A percentile compares a stretch with the other conserved stretches of the same genome.
Evolutionary conservation across 1,284 basidiomycete species (phyloP).

Genomic region (Lentinula novae-zelandiae): DNA sequence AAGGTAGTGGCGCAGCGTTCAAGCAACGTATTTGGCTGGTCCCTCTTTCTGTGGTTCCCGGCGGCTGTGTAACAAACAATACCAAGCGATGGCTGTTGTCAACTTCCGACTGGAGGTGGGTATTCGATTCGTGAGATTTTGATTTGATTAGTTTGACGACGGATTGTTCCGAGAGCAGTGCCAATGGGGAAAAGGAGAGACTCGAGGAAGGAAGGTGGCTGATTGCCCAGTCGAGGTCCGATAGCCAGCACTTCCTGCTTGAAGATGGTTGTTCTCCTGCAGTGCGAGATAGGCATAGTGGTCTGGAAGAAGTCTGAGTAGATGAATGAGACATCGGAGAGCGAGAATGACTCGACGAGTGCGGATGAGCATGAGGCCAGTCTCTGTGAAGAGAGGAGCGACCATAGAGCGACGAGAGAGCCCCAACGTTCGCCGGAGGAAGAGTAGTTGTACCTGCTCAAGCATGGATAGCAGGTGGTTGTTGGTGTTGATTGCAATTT

Average conservation of each 20-base stretch:
- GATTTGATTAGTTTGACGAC: no score
- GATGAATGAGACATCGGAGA: conserved; percentile 18
- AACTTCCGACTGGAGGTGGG: background rate
- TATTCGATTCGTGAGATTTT: background rate
- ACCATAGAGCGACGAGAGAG: conserved; percentile 14
- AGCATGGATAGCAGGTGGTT: conserved; percentile 2
- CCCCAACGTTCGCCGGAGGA: conserved; percentile 20
- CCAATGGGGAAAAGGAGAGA: background rate
- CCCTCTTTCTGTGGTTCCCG: background rate
- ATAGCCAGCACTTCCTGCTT: background rate
- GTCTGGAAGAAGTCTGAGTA: background rate
- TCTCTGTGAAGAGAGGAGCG: conserved; percentile 22
- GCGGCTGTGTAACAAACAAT: background rate
- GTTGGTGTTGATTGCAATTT: conserved; percentile 19
- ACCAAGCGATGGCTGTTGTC: background rate
- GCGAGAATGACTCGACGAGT: conserved; percentile 15
- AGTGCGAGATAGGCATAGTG: background rate
- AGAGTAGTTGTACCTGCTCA: conserved; percentile 19
- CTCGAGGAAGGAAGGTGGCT: background rate
- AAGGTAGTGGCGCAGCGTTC: background rate
- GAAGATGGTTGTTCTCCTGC: background rate
- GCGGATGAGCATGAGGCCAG: conserved; percentile 18
- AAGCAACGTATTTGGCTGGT: background rate
- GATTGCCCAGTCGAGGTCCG: conserved; percentile 1
- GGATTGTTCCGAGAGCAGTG: no score